Evolutionary conservation across 2,329 filamentous ascomycete species (phyloP).

Genomic region (Amylocarpus encephaloides): DNA sequence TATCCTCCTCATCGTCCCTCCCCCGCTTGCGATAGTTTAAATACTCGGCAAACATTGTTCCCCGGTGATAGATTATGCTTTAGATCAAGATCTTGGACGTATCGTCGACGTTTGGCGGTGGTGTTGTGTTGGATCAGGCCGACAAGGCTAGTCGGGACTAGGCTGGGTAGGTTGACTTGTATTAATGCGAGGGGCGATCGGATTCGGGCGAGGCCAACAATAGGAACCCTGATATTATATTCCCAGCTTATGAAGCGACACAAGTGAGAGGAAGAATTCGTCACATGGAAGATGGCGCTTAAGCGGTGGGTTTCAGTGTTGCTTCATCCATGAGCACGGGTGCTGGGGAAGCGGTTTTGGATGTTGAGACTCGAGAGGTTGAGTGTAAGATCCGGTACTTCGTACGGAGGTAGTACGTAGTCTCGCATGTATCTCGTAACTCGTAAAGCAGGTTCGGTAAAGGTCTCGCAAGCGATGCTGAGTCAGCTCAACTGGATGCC

Average conservation of each 20-base stretch:
- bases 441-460: not conserved
- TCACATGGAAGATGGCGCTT: constrained; percentile 4
- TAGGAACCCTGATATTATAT: constrained; percentile 19
- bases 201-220: constrained; percentile 2
- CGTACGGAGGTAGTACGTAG: too few relatives aligned
- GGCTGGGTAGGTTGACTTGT: constrained; percentile 2
- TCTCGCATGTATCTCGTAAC: too few relatives aligned
- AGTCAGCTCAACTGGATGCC: too few relatives aligned
- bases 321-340: constrained; percentile 11
- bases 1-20: constrained; percentile 26
- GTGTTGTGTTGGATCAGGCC: not conserved
- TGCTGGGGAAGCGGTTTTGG: constrained; percentile 7
- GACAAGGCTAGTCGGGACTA: constrained; percentile 12
- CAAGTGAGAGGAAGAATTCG: not conserved
- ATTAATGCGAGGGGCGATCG: constrained; percentile 5
- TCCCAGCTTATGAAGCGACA: constrained; percentile 5
- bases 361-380: not conserved
- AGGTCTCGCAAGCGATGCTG: too few relatives aligned
- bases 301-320: constrained; percentile 23
- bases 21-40: constrained; percentile 24
- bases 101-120: constrained; percentile 11
- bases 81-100: constrained; percentile 6
- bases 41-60: constrained; percentile 21
- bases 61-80: not conserved
- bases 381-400: too few relatives aligned